phyloP scores from a whole-genome alignment of 2,329 filamentous ascomycete genomes.

The Seiridium unicorne region DNA sequence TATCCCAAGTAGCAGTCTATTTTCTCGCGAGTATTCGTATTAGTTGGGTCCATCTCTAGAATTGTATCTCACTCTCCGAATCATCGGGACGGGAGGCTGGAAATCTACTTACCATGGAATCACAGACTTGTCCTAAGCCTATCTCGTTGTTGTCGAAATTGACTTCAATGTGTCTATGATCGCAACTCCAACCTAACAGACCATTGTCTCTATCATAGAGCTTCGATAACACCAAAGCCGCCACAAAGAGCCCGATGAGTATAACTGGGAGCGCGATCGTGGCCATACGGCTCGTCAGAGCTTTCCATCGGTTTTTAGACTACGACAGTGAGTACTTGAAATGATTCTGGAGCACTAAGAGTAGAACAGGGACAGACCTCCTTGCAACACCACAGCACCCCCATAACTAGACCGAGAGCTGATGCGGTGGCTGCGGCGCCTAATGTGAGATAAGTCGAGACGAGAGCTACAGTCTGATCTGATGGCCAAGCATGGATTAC shows the following conservation, averaged over 20 bases:
- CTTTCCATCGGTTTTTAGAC: neutral
- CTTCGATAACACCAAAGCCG: neutral
- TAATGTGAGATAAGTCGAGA: neutral
- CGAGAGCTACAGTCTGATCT: neutral
- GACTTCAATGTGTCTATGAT: neutral
- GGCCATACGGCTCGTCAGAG: neutral
- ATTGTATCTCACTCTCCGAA: neutral
- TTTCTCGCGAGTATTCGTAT: neutral
- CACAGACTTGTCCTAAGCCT: neutral
- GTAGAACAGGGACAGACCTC: neutral
- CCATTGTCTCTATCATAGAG: neutral
- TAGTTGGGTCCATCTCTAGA: neutral
- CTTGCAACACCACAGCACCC: neutral
- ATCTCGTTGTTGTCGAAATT: neutral
- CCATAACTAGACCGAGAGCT: neutral
- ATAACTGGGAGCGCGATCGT: neutral
- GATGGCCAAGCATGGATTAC: neutral
- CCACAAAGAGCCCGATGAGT: neutral
- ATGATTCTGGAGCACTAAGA: neutral
- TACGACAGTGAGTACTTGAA: neutral
- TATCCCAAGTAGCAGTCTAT: neutral
- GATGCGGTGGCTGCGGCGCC: neutral
- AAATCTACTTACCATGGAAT: neutral
- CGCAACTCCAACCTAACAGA: neutral
- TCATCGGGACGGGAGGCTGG: neutral